These are phyloP conservation scores for Talaromyces sp. DNA, from an alignment of 2,329 filamentous ascomycete genomes.

Conservation along the genomic window DNA sequence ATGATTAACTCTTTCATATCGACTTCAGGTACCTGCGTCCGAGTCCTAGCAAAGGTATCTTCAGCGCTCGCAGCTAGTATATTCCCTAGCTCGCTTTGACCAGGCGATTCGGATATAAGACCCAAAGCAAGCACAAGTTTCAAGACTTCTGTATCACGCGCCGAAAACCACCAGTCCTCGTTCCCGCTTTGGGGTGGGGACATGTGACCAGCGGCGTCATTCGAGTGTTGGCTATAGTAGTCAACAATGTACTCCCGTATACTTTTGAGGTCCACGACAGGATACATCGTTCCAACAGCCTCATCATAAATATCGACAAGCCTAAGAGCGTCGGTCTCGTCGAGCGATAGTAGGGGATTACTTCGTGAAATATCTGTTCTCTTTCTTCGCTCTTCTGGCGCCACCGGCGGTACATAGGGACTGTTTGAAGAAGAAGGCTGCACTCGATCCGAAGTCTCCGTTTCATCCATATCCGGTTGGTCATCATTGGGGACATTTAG, in stretches of 20 bases:
- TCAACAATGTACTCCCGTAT: constrained; percentile 15
- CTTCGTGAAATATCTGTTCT: not conserved
- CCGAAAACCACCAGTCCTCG: constrained; percentile 39
- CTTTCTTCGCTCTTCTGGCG: not conserved
- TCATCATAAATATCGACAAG: constrained; percentile 18
- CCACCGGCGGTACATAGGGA: not conserved
- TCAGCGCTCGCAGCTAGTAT: constrained; percentile 35
- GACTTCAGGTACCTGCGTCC: constrained; percentile 35
- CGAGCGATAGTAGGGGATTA: constrained; percentile 16
- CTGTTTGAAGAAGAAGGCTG: constrained; percentile 8
- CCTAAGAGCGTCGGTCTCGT: constrained; percentile 10
- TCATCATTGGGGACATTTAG: constrained; percentile 20
- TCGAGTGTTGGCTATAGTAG: constrained; percentile 8
- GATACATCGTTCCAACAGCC: constrained; percentile 19
- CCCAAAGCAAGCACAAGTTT: constrained; percentile 79
- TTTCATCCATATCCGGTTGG: constrained; percentile 13
- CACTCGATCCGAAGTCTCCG: constrained; percentile 8
- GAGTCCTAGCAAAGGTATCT: constrained; percentile 31
- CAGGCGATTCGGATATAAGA: constrained; percentile 70
- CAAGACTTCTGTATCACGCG: constrained; percentile 61
- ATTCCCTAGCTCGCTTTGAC: constrained; percentile 61
- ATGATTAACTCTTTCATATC: constrained; percentile 40
- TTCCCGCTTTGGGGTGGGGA: constrained; percentile 20
- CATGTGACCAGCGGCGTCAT: not conserved
- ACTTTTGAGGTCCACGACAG: constrained; percentile 18